Conservation (phyloP, 2,329 filamentous ascomycete genomes). For the Xylariales sp. region DNA sequence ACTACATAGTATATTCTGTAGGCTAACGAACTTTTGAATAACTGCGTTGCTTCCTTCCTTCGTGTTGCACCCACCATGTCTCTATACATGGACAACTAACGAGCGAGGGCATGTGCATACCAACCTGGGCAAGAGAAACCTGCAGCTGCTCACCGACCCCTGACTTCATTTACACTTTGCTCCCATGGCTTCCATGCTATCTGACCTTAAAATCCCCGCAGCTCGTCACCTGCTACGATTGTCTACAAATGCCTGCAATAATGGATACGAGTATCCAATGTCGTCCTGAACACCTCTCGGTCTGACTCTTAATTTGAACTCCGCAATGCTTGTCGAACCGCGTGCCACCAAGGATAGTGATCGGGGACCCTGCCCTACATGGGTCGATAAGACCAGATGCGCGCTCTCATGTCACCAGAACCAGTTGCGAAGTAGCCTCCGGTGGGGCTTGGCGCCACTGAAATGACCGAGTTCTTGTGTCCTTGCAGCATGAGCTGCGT, state of each 20-base stretch:
- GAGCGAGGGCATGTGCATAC: neutral
- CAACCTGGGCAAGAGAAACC: neutral
- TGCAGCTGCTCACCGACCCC: no score
- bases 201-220: no score
- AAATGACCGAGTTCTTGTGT: conserved; percentile 98
- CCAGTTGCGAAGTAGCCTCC: conserved; percentile 91
- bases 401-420: conserved; percentile 93
- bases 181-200: no score
- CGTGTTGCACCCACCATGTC: neutral
- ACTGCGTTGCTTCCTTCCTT: neutral
- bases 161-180: no score
- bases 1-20: neutral
- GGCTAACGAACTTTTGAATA: neutral
- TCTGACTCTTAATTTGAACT: no score
- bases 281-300: no score
- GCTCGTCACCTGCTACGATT: no score
- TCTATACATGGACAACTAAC: neutral
- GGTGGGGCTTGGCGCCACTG: conserved; percentile 86
- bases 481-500: conserved; percentile 98
- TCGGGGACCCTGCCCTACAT: no score
- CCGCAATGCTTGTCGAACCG: no score
- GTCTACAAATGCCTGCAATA: no score
- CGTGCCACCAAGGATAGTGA: no score
- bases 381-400: conserved; percentile 84
- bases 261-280: no score